Evolutionary conservation across 2,329 filamentous ascomycete species (phyloP), one percentile per base, ranked within the genome.

Genomic region (Niveomyces coronatus): DNA sequence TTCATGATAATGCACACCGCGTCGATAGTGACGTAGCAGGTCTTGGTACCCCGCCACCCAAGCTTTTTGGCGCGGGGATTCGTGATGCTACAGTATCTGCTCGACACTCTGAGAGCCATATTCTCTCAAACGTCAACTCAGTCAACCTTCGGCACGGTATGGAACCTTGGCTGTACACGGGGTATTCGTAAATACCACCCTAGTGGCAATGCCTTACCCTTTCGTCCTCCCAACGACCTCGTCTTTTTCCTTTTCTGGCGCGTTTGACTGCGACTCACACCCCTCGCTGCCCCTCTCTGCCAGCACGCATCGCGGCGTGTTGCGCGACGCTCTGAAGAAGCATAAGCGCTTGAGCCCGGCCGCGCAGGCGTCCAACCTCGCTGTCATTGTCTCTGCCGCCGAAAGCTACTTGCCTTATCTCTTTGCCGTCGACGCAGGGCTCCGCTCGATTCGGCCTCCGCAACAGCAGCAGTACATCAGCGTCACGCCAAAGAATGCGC

Each of bases 141-240:
- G n/a, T n/a, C n/a, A n/a, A n/a, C n/a, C n/a, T n/a, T n/a, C n/a
- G n/a, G n/a, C n/a, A n/a, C n/a, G n/a, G n/a, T n/a, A n/a, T n/a
- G n/a, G n/a, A n/a, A n/a, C n/a, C n/a, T n/a, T n/a, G n/a, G n/a
- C n/a, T n/a, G n/a, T n/a, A n/a, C n/a, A n/a, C n/a, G n/a, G n/a
- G n/a, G n/a, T n/a, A n/a, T n/a, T n/a, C n/a, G n/a, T n/a, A n/a
- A n/a, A n/a, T n/a, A n/a, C n/a, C n/a, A n/a, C n/a, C n/a, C n/a
- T n/a, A n/a, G n/a, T n/a, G n/a, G 63, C 51, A 29, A 96, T 96
- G 91, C 88, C 89, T 22, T 96, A 85, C 55, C 82, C 84, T 10
- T 95, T 94, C 53, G 65, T 75, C 9, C 76, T 96, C 22, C 88
- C 91, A 2, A 96, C 89, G 1, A 95, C 89, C 5, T 94, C 87